phyloP scores from a whole-genome alignment of 495 filamentous ascomycete genomes.

The Pseudomonodictys pantanalensis region DNA sequence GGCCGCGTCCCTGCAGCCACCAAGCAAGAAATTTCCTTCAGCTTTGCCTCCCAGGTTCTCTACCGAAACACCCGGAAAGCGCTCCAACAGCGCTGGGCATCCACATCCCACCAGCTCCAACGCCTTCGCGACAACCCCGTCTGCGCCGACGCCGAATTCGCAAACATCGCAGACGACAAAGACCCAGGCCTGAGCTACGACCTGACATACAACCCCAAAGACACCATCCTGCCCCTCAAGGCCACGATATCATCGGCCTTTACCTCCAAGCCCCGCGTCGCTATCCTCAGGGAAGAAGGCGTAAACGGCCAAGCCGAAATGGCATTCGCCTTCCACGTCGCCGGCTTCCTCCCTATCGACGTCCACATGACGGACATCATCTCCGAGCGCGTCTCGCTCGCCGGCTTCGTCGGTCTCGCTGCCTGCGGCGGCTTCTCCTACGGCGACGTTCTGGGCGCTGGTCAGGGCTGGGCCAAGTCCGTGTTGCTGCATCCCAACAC shows the following conservation, averaged over 20 bases:
- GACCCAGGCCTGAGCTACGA: constrained; percentile 86
- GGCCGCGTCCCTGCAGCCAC: constrained; percentile 64
- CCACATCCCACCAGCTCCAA: constrained; percentile 89
- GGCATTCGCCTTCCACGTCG: constrained; percentile 91
- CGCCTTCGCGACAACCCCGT: constrained; percentile 81
- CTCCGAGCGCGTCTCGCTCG: constrained; percentile 67
- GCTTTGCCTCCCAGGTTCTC: constrained; percentile 63
- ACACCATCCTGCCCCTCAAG: constrained; percentile 66
- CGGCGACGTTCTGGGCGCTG: constrained; percentile 92
- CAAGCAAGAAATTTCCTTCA: constrained; percentile 79
- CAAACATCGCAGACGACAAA: constrained; percentile 66
- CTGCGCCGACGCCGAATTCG: constrained; percentile 84
- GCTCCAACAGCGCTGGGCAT: constrained; percentile 85
- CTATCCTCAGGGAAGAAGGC: constrained; percentile 92
- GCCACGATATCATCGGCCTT: constrained; percentile 70
- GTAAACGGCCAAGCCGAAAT: constrained; percentile 95
- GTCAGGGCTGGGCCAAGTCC: constrained; percentile 94
- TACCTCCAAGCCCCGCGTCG: constrained; percentile 74
- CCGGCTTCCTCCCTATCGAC: constrained; percentile 87
- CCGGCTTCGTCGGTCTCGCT: constrained; percentile 80
- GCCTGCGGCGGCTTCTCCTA: constrained; percentile 97
- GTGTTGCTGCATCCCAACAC: constrained; percentile 79
- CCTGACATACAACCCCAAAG: constrained; percentile 75
- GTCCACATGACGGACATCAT: constrained; percentile 98
- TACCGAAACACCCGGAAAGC: constrained; percentile 64